Percentiles rank a stretch among this genome's conserved stretches.
These are phyloP conservation scores for Areca catechu DNA, from an alignment of 176 grass and related monocot genomes.

Conservation along the genomic window DNA sequence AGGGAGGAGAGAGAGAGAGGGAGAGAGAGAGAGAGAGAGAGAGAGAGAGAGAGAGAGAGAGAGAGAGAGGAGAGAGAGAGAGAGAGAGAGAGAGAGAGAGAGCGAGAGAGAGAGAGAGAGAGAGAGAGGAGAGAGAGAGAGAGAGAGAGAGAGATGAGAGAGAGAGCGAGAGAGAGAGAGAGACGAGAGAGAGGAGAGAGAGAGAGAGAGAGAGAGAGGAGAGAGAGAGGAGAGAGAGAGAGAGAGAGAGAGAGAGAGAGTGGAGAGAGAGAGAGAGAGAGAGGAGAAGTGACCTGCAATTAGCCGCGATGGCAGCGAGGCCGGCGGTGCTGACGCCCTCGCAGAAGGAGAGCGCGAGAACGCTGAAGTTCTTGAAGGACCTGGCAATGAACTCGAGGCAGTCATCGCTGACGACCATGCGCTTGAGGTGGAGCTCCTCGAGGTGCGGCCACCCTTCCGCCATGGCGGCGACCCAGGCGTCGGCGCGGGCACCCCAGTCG, in stretches of 20 bases:
- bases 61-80: too few relatives aligned
- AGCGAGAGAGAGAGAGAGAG: too few relatives aligned
- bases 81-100: too few relatives aligned
- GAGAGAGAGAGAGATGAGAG: not conserved
- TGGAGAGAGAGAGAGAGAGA: not conserved
- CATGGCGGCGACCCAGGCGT: conserved; percentile 45
- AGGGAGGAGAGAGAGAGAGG: not conserved
- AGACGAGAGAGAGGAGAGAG: not conserved
- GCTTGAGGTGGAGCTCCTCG: conserved; percentile 68
- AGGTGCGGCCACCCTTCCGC: conserved; percentile 57
- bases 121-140: too few relatives aligned
- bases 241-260: not conserved
- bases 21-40: too few relatives aligned
- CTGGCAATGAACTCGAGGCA: conserved; percentile 63
- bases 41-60: too few relatives aligned
- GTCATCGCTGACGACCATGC: conserved; percentile 72
- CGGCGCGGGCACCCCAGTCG: conserved; percentile 46
- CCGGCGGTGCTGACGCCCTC: conserved; percentile 59
- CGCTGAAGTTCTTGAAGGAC: conserved; percentile 59
- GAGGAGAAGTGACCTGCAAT: conserved; percentile 39
- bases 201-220: not conserved
- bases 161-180: not conserved
- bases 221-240: not conserved
- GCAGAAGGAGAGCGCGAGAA: conserved; percentile 53
- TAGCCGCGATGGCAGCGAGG: conserved; percentile 50